Evolutionary conservation across 371 early-diverging fungal species (phyloP).

Genomic region (Rhizomucor miehei): DNA sequence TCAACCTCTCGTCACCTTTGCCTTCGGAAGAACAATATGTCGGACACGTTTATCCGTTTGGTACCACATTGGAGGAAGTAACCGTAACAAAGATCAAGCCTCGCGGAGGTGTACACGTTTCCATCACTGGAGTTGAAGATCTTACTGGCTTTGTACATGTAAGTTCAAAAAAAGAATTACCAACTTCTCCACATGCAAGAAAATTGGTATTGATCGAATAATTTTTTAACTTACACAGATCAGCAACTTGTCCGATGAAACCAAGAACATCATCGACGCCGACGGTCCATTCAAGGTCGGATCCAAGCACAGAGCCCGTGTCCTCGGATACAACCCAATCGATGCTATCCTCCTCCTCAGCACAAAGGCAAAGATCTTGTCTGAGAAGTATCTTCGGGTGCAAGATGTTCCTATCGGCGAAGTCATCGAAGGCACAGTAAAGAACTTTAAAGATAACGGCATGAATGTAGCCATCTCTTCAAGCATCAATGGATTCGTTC

Average conservation of each 20-base stretch:
- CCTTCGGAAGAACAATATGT: conserved; percentile 10
- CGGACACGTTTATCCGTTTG: conserved; percentile 47
- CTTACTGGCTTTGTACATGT: conserved; percentile 63
- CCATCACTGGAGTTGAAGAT: conserved; percentile 43
- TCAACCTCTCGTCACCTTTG: conserved; percentile 31
- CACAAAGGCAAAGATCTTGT: conserved; percentile 68
- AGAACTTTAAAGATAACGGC: conserved; percentile 53
- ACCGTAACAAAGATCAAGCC: conserved; percentile 47
- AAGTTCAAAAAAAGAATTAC: conserved; percentile 15
- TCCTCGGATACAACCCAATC: conserved; percentile 74
- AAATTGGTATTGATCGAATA: not conserved
- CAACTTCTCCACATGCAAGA: conserved; percentile 44
- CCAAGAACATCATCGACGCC: conserved; percentile 13
- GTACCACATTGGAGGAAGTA: conserved; percentile 57
- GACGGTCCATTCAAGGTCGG: conserved; percentile 63
- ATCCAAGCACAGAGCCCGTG: conserved; percentile 71
- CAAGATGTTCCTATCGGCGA: conserved; percentile 72
- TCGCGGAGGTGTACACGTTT: conserved; percentile 54
- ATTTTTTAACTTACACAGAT: conserved; percentile 34
- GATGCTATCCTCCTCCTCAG: conserved; percentile 72
- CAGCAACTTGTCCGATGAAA: conserved; percentile 72
- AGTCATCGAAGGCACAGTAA: conserved; percentile 56
- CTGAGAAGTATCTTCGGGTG: conserved; percentile 64
- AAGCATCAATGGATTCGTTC: conserved; percentile 70
- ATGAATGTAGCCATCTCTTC: conserved; percentile 65